Evolutionary conservation across 371 early-diverging fungal genomes (phyloP), one percentile per base, ranked within the genome.

Genomic region (Mortierella sp.): DNA sequence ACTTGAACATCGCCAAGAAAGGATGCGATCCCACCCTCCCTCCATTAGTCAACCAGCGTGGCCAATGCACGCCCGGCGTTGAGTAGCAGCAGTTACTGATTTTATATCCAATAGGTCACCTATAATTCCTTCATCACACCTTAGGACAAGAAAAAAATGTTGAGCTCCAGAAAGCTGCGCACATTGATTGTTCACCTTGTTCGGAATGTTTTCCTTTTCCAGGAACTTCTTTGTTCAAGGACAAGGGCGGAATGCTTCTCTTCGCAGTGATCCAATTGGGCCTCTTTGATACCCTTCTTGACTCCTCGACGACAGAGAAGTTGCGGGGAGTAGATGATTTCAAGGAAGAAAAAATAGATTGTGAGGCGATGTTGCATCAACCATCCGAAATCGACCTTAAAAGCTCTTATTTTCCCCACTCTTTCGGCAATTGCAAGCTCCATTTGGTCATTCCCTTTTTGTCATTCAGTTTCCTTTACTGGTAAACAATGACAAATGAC

Each of bases 401-500:
- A 38, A 38, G 42, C 42, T 38, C 42, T 38, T 38, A n/a, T 38
- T 2, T 57, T 14, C 26, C 28, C 11, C 60, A 1, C 38, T 2
- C 34, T 1, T 68, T 42, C 68, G 68, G 68, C 68, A 38, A 68
- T 42, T 68, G 11, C 44, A 34, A 24, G 68, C 68, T 24, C 68
- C 68, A 68, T 68, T 68, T 68, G 42, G 68, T 2, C 21, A 38
- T 38, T 34, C 42, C 38, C 63, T 0, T 68, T 55, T 68, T 68
- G 68, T 68, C 68, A 68, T 42, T 68, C 9, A 68, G 24, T 68
- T 68, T 68, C 68, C 68, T 68, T 68, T 68, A 24, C 10, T 5
- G 11, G 68, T 42, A 24, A 10, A 68, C n/a, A 55, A 55, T 55
- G 50, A 50, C 50, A 50, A 34, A 63, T 63, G 0, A 19, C 34